Evolutionary conservation across 1,284 basidiomycete species (phyloP), one percentile per base, ranked within the genome.

Genomic region (Cutaneotrichosporon arboriforme): DNA sequence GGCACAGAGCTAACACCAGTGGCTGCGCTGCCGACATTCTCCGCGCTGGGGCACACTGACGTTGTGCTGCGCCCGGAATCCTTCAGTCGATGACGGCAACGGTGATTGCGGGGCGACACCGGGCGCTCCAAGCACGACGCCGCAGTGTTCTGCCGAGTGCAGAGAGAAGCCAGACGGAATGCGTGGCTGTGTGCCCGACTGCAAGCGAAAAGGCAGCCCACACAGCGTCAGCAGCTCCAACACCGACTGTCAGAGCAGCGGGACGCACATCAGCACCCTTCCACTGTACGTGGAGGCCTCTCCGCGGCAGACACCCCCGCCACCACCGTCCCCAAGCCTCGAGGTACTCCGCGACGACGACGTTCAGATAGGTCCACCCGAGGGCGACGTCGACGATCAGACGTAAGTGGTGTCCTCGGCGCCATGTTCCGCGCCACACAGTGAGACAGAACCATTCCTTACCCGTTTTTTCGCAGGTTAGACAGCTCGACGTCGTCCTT

Each of bases 401-500:
- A 45, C 33, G 43, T 17, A 8, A 45, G 43, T 31, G 33, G 43
- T 17, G 43, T 45, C 4, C 15, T 14, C n/a, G 21, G 17, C 2
- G 2, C 8, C 17, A 15, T n/a, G n/a, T n/a, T n/a, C n/a, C n/a
- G n/a, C n/a, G n/a, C n/a, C n/a, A n/a, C n/a, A 23, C 26, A 15
- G 13, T 9, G 3, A 13, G 38, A 12, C 4, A 21, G 18, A 10
- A 12, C 18, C 38, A 40, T 21, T 12, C n/a, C 23, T 18, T 26
- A 17, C n/a, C 13, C 23, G 17, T 23, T 14, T 13, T 42, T 4
- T 20, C 4, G 21, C 42, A 4, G 17, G 43, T 33, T 45, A 13
- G 12, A 3, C 33, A 45, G 43, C 33, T 45, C 43, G 17, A 35
- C 43, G n/a, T 45, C 43, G 17, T 45, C 43, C 31, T 45, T 45